Conservation (phyloP, 2,329 filamentous ascomycete genomes). For the Rhexocercosporidium sp. region DNA sequence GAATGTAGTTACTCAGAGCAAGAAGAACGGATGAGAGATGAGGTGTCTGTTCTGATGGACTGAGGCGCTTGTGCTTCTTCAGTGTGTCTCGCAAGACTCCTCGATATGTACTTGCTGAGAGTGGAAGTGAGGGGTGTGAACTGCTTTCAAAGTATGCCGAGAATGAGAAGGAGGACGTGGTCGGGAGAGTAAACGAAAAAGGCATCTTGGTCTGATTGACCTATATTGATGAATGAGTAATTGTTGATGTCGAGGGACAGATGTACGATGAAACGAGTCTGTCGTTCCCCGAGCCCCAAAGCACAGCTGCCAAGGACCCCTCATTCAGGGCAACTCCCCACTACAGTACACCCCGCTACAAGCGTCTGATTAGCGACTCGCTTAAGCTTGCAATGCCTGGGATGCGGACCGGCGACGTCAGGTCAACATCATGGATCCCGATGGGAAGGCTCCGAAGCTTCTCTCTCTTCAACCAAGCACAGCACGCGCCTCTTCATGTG, state of each 20-base stretch:
- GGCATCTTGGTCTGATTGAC: constrained; percentile 65
- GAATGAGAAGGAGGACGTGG: constrained; percentile 86
- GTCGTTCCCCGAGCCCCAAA: neutral
- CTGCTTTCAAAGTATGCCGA: constrained; percentile 76
- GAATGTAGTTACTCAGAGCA: constrained; percentile 77
- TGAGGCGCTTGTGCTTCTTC: constrained; percentile 89
- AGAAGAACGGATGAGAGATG: constrained; percentile 74
- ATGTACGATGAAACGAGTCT: neutral
- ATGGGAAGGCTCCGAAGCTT: neutral
- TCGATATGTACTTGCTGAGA: constrained; percentile 81
- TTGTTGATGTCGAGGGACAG: neutral
- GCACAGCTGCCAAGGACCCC: neutral
- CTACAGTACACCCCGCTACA: neutral
- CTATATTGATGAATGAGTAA: no score
- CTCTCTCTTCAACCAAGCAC: neutral
- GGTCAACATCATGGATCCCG: neutral
- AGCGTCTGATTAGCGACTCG: neutral
- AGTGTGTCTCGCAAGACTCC: constrained; percentile 82
- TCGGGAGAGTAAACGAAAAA: constrained; percentile 86
- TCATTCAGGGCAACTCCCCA: neutral
- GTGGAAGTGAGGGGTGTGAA: constrained; percentile 87
- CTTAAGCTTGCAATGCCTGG: neutral
- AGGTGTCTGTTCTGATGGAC: constrained; percentile 69
- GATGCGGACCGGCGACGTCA: neutral
- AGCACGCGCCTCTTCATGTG: no score